Conservation (phyloP, 1,284 basidiomycete species). For the Cerioporus squamosus region DNA sequence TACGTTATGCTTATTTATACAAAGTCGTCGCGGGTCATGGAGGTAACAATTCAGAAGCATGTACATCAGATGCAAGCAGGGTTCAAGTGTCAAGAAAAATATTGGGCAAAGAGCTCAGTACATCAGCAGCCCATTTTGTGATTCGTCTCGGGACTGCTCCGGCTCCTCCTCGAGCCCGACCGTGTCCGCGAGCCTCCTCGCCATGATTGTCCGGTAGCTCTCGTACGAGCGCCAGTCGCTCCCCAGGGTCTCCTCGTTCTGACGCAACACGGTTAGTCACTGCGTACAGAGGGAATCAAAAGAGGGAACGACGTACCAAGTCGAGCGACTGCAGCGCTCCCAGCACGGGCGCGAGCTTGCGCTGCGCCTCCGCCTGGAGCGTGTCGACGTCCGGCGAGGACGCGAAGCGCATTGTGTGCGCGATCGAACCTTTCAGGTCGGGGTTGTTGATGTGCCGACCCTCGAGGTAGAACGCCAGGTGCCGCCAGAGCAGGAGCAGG, state of each 20-base stretch:
- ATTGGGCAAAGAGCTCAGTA: slow-evolving; percentile 6
- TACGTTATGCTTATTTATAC: slow-evolving; percentile 18
- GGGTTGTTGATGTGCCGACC: slow-evolving; percentile 41
- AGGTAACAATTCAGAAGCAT: not conserved
- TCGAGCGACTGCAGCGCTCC: slow-evolving; percentile 54
- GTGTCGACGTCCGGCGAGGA: slow-evolving; percentile 54
- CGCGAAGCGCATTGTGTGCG: slow-evolving; percentile 58
- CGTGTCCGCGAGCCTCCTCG: slow-evolving; percentile 62
- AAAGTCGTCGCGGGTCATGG: slow-evolving; percentile 11
- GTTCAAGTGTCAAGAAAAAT: not conserved
- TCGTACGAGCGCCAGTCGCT: slow-evolving; percentile 60
- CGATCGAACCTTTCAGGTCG: slow-evolving; percentile 46
- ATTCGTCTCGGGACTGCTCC: slow-evolving; percentile 25
- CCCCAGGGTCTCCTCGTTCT: slow-evolving; percentile 31
- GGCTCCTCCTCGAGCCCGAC: slow-evolving; percentile 52
- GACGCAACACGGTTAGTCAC: not conserved
- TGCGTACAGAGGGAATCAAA: not conserved
- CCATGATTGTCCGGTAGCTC: slow-evolving; percentile 73
- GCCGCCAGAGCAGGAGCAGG: slow-evolving; percentile 85
- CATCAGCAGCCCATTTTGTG: slow-evolving; percentile 22
- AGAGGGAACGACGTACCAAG: slow-evolving; percentile 41
- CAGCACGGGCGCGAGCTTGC: slow-evolving; percentile 54
- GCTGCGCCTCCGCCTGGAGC: slow-evolving; percentile 59
- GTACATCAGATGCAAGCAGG: not conserved
- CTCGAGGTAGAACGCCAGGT: slow-evolving; percentile 69